Evolutionary conservation across 345 rosid species (phyloP), one percentile per base, ranked within the genome.

Genomic region (Diplotaxis tenuifolia): DNA sequence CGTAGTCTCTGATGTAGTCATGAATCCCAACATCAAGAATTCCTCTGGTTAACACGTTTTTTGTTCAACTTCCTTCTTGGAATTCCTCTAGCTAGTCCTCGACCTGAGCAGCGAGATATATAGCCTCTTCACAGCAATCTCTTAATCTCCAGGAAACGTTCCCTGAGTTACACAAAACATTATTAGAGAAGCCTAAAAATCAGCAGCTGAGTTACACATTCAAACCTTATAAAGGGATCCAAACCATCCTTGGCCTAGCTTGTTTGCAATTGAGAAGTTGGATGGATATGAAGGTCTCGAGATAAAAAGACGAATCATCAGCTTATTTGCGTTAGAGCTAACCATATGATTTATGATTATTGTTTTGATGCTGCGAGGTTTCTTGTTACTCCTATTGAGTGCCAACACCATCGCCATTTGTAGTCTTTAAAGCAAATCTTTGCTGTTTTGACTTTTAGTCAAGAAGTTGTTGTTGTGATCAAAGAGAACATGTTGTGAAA

Each of bases 221-320:
- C 50, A 72, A 27, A 84, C 96, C 85, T 83, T 87, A 78, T 89
- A 89, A 74, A 91, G 95, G 4, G 84, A 86, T 36, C 97, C 95
- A 70, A 83, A 91, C 18, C 96, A 91, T 14, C 95, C 97, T 68
- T 86, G 88, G 18, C 97, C 95, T 25, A 86, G 82, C 76, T 83
- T 89, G 81, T 87, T 91, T 53, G 81, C 87, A 5, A 47, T 72
- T 4, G 96, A 80, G 83, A 90, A 92, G 67, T 73, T 82, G 9
- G 84, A 61, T 2, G 98, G 70, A 76, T 31, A n/a, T n/a, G 34
- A 89, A 84, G 59, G 81, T 81, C 74, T 82, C 89, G 49, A 89
- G 64, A n/a, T 81, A 73, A 40, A 84, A 89, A 70, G 68, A 83
- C 15, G 89, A 87, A 29, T 85, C 83, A 54, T 88, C 86, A n/a